Evolutionary conservation across 176 grass and related monocot species (phyloP).

Genomic region (Eragrostis nindensis): DNA sequence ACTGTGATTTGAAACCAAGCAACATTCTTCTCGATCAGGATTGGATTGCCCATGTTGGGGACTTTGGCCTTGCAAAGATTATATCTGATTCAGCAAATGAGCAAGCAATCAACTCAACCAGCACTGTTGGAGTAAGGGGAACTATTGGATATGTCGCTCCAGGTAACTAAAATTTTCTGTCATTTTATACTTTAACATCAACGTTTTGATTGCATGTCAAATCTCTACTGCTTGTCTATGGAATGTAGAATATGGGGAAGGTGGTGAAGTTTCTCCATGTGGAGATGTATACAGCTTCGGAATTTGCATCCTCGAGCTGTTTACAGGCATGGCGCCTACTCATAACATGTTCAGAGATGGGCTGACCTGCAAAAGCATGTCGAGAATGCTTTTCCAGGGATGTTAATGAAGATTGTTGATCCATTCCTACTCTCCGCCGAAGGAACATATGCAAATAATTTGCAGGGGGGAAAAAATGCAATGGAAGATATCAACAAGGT

Average conservation of each 20-base stretch:
- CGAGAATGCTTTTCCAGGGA: constrained; percentile 16
- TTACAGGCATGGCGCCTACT: constrained; percentile 45
- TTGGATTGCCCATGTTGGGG: constrained; percentile 44
- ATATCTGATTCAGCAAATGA: constrained; percentile 4
- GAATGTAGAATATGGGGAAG: constrained; percentile 38
- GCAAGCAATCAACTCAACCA: no score
- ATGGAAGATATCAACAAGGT: constrained; percentile 12
- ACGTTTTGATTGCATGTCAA: no score
- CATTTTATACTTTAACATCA: no score
- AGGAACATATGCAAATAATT: not conserved
- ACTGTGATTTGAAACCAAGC: constrained; percentile 57
- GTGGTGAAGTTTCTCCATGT: constrained; percentile 11
- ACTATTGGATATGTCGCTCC: constrained; percentile 60
- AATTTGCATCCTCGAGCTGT: constrained; percentile 51
- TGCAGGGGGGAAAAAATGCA: not conserved
- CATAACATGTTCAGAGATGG: constrained; percentile 35
- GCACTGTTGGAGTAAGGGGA: constrained; percentile 48
- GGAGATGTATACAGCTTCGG: constrained; percentile 56
- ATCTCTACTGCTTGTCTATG: not conserved
- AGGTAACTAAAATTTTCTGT: no score
- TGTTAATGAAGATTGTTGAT: constrained; percentile 29
- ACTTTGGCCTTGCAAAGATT: constrained; percentile 52
- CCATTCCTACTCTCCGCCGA: not conserved
- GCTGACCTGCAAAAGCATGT: constrained; percentile 26
- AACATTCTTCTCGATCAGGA: constrained; percentile 54